Conservation (phyloP, 2,329 filamentous ascomycete species). For the Aureobasidium vineae region DNA sequence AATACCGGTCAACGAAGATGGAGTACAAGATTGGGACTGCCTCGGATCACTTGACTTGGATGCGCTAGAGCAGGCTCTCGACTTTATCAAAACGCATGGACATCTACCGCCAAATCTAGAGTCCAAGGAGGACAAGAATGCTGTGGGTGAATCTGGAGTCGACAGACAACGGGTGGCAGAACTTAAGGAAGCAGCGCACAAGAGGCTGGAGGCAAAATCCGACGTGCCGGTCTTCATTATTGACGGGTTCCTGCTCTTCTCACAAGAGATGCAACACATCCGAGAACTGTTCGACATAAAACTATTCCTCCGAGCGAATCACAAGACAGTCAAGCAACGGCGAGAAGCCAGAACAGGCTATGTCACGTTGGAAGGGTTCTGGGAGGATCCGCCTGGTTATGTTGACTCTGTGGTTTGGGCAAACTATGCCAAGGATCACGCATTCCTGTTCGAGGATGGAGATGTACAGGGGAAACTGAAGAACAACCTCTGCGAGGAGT, state of each 20-base stretch:
- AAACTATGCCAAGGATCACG: conserved; percentile 80
- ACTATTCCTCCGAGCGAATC: conserved; percentile 72
- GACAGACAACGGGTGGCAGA: conserved; percentile 34
- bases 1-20: conserved; percentile 51
- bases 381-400: conserved; percentile 91
- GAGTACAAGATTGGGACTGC: conserved; percentile 89
- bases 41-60: conserved; percentile 71
- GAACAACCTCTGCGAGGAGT: conserved; percentile 40
- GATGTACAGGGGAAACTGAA: conserved; percentile 62
- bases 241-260: conserved; percentile 86
- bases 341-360: conserved; percentile 71
- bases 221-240: conserved; percentile 63
- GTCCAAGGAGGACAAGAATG: conserved; percentile 61
- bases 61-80: conserved; percentile 64
- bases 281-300: conserved; percentile 67
- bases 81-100: conserved; percentile 68
- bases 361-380: conserved; percentile 81
- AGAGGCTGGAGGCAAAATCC: background rate
- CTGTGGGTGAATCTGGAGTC: conserved; percentile 46
- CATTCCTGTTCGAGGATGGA: conserved; percentile 71
- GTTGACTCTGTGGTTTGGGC: conserved; percentile 96
- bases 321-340: conserved; percentile 61
- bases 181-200: conserved; percentile 33
- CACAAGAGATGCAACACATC: conserved; percentile 54
- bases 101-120: conserved; percentile 54